phyloP scores from a whole-genome alignment of 2,329 filamentous ascomycete genomes.

The Hymenoscyphus scutula region DNA sequence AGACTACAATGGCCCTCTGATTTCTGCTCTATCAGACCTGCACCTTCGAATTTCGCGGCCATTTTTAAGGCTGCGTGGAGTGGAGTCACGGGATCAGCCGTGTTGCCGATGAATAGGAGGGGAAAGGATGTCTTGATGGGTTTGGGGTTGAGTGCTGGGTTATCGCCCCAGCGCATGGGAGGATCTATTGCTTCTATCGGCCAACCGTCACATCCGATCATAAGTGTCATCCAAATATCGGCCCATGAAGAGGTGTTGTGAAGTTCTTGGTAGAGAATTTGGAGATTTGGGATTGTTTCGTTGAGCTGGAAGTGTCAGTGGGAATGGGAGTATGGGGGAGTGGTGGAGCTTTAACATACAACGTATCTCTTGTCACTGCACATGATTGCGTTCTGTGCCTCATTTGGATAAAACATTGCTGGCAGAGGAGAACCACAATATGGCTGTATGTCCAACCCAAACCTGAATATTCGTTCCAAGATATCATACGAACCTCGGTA shows the following conservation, averaged over 20 bases:
- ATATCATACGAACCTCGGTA: slow-evolving; percentile 41
- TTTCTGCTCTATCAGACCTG: slow-evolving; percentile 32
- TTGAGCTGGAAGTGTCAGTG: slow-evolving; percentile 30
- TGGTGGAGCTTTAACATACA: too few species aligned
- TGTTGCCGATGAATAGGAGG: slow-evolving; percentile 42
- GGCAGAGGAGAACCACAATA: slow-evolving; percentile 19
- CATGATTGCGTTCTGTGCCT: slow-evolving; percentile 31
- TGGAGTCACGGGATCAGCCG: slow-evolving; percentile 41
- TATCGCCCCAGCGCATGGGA: slow-evolving; percentile 33
- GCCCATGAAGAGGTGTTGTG: slow-evolving; percentile 25
- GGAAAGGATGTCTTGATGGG: slow-evolving; percentile 39
- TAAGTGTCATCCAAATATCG: slow-evolving; percentile 28
- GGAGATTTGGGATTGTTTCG: slow-evolving; percentile 28
- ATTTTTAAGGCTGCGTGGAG: slow-evolving; percentile 34
- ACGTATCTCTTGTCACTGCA: slow-evolving; percentile 34
- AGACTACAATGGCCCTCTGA: slow-evolving; percentile 32
- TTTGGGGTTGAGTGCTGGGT: slow-evolving; percentile 27
- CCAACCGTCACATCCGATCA: slow-evolving; percentile 30
- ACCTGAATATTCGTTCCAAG: slow-evolving; percentile 28
- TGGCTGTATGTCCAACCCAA: slow-evolving; percentile 6
- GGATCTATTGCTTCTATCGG: slow-evolving; percentile 27
- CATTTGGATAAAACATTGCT: slow-evolving; percentile 18
- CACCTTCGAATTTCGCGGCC: slow-evolving; percentile 30
- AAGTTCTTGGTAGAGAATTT: slow-evolving; percentile 26
- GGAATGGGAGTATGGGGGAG: too few species aligned